These are phyloP conservation scores for Cordyceps cateniannulata DNA, from an alignment of 2,329 filamentous ascomycete species.

Conservation along the genomic window DNA sequence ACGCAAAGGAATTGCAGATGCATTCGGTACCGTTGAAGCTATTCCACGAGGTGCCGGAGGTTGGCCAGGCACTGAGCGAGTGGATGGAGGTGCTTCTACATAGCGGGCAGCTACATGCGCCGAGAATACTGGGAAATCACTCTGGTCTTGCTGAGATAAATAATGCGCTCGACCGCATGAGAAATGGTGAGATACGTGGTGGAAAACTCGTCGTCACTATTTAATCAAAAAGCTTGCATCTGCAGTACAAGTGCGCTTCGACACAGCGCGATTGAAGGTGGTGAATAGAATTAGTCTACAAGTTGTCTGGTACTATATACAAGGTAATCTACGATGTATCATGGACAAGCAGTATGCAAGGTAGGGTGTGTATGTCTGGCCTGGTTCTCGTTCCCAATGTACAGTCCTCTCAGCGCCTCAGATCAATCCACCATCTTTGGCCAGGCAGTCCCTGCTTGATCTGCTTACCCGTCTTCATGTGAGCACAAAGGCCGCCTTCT, in stretches of 20 bases:
- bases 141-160: slow-evolving; percentile 63
- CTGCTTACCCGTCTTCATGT: slow-evolving; percentile 2
- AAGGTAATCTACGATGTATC: no score
- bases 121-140: slow-evolving; percentile 59
- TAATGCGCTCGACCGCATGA: slow-evolving; percentile 57
- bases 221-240: background rate
- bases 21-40: slow-evolving; percentile 70
- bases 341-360: no score
- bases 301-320: no score
- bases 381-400: no score
- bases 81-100: slow-evolving; percentile 65
- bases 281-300: background rate
- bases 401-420: background rate
- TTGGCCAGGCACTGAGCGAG: slow-evolving; percentile 55
- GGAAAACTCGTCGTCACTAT: slow-evolving; percentile 57
- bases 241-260: no score
- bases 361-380: no score
- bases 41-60: slow-evolving; percentile 59
- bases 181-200: slow-evolving; percentile 59
- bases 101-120: slow-evolving; percentile 45
- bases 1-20: slow-evolving; percentile 39
- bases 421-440: background rate
- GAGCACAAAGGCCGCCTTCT: background rate
- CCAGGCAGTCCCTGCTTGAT: background rate
- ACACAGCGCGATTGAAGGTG: background rate